Evolutionary conservation across 1,284 basidiomycete species (phyloP), one percentile per base, ranked within the genome.

Genomic region (Fomitopsis betulina): DNA sequence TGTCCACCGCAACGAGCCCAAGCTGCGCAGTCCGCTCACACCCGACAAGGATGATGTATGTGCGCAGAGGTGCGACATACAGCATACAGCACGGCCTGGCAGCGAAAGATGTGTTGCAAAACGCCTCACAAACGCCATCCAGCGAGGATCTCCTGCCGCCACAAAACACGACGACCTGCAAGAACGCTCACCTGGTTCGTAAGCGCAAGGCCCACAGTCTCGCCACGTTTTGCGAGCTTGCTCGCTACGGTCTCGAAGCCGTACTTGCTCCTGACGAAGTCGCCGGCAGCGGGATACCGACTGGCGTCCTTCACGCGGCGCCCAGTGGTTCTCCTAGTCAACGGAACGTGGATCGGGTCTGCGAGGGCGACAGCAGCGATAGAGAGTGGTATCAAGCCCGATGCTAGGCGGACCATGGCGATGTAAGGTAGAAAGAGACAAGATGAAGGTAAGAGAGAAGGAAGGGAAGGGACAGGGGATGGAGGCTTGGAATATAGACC

Each of bases 341-440:
- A 58, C 6, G 66, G 66, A n/a, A 67, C 52, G 54, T 60, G 58
- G 35, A 66, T 47, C 9, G 63, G 60, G 40, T 67, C 66, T n/a
- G 64, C 66, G 42, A 51, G 57, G 9, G 56, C 64, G 40, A 66
- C 53, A n/a, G 55, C 47, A 37, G 58, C 60, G 52, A 67, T 60
- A 47, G 63, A 57, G 39, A 67, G 55, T 3, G 64, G 57, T 21
- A 62, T 50, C 15, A 63, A 37, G 23, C 62, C 45, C 6, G 63
- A 52, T 4, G 58, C 17, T 12, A 37, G 35, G 35, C 55, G 39
- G 39, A 64, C 45, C 66, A 67, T 63, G 55, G 35, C 43, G 47
- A 50, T 19, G 47, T 52, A 23, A 33, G 13, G 21, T 37, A n/a
- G 37, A 27, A 39, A 37, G 15, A 53, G 30, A 21, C 39, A 37